Evolutionary conservation across 805 yeast genomes (phyloP).

Genomic region (Barnettozyma siamensis): DNA sequence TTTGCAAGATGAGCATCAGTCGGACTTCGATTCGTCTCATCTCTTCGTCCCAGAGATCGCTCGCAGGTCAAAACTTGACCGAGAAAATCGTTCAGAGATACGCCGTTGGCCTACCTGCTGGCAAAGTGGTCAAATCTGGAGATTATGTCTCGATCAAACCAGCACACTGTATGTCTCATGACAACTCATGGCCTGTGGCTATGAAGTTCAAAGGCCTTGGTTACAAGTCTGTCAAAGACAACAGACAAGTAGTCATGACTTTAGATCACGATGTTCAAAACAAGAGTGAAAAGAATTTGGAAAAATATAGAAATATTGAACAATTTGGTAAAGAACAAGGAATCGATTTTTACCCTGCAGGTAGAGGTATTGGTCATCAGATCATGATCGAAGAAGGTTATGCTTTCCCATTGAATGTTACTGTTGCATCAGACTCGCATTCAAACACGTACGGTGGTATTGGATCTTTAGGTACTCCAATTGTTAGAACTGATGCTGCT

Average conservation of each 20-base stretch:
- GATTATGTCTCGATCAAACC: conserved; percentile 95
- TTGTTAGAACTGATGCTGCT: conserved; percentile 98
- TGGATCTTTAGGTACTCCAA: conserved; percentile 94
- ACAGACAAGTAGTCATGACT: conserved; percentile 91
- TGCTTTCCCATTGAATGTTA: conserved; percentile 87
- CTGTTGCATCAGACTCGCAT: conserved; percentile 97
- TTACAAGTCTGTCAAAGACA: conserved; percentile 74
- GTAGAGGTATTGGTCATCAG: conserved; percentile 98
- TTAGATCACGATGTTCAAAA: conserved; percentile 98
- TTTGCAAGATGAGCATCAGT: conserved; percentile 3
- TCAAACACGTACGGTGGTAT: conserved; percentile 97
- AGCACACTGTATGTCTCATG: conserved; percentile 98
- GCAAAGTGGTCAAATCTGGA: conserved; percentile 76
- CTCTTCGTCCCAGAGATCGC: conserved; percentile 14
- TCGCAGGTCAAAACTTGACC: conserved; percentile 68
- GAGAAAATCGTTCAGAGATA: conserved; percentile 94
- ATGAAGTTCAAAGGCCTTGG: conserved; percentile 93
- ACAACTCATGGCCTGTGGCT: conserved; percentile 99
- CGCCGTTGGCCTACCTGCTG: conserved; percentile 78
- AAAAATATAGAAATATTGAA: conserved; percentile 84
- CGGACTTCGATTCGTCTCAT: conserved; percentile 15
- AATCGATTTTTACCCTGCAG: conserved; percentile 96
- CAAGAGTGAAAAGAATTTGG: conserved; percentile 79
- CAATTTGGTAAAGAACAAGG: conserved; percentile 86
- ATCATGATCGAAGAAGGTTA: conserved; percentile 99